Evolutionary conservation across 2,329 filamentous ascomycete species (phyloP), one percentile per base, ranked within the genome.

Genomic region (Diaporthe sp.): DNA sequence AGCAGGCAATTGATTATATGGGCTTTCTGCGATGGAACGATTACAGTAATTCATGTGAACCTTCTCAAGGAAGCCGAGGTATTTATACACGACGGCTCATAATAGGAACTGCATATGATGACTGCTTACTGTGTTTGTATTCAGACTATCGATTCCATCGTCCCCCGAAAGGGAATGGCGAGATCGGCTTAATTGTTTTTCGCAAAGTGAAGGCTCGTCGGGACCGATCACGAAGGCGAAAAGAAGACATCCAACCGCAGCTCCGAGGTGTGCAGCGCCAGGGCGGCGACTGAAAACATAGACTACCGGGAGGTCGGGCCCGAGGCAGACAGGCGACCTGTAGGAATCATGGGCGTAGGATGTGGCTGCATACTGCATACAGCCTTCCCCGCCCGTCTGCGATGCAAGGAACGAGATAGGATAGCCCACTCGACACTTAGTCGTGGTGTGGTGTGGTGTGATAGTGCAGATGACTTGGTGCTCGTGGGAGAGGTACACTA

Each of bases 301-400:
- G 54, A 33, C 54, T 33, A 19, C 38, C 58, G 25, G n/a, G 13
- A 42, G 35, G n/a, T 61, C 58, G 58, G 58, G 42, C 58, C 58
- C 58, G 58, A 61, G 38, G 58, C 1, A 10, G 10, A 9, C 28
- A 8, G 42, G 61, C 19, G 17, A 25, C 30, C 42, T 25, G 7
- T 66, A 3, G 28, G 28, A 33, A 35, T 35, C 42, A 17, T 47
- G 28, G 25, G 28, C 1, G 28, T 28, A 35, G 28, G 25, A 50
- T 6, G 58, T 61, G 58, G 58, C 58, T 61, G 58, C 58, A 40
- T 61, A 7, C 35, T 42, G 58, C 58, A 42, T 30, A 4, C n/a
- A 33, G 30, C 25, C 38, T 61, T 30, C 38, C 38, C 58, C 57
- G 12, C 35, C 57, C 35, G 35, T 8, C n/a, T 60, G 22, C n/a